Evolutionary conservation across 176 grass and related monocot species (phyloP).

Genomic region (Eragrostis curvula): DNA sequence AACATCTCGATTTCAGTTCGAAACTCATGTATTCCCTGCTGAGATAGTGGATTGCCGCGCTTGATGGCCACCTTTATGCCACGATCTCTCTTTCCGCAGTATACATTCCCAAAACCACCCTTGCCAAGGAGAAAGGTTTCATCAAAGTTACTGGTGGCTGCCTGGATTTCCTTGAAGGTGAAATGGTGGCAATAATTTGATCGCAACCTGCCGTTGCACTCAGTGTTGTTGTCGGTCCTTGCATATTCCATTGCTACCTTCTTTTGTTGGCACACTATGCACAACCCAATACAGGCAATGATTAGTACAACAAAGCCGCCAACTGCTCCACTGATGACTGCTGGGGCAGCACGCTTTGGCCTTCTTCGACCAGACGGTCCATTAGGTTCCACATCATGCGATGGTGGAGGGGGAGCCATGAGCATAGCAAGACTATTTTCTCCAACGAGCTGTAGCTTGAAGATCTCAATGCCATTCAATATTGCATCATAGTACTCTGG

Average conservation of each 20-base stretch:
- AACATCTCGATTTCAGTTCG: neutral
- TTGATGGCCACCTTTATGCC: constrained; percentile 17
- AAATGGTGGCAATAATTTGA: constrained; percentile 62
- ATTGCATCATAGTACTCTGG: constrained; percentile 69
- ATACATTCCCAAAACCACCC: constrained; percentile 34
- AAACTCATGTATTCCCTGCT: constrained; percentile 15
- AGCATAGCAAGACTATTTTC: constrained; percentile 49
- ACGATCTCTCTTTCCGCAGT: neutral
- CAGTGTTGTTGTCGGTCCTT: constrained; percentile 7
- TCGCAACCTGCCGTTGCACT: constrained; percentile 24
- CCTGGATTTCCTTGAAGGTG: constrained; percentile 46
- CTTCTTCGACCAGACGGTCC: neutral
- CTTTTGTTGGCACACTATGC: constrained; percentile 42
- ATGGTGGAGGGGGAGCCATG: constrained; percentile 37
- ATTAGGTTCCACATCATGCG: neutral
- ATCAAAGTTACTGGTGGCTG: constrained; percentile 20
- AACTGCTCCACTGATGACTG: constrained; percentile 37
- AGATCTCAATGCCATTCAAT: constrained; percentile 76
- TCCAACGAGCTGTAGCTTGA: constrained; percentile 35
- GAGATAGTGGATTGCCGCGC: neutral
- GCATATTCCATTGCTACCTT: constrained; percentile 43
- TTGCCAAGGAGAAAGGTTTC: neutral
- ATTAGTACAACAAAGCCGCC: constrained; percentile 38
- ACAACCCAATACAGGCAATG: constrained; percentile 25
- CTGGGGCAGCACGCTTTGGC: neutral